Evolutionary conservation across 1,284 basidiomycete genomes (phyloP).

Genomic region (Apiotrichum gamsii): DNA sequence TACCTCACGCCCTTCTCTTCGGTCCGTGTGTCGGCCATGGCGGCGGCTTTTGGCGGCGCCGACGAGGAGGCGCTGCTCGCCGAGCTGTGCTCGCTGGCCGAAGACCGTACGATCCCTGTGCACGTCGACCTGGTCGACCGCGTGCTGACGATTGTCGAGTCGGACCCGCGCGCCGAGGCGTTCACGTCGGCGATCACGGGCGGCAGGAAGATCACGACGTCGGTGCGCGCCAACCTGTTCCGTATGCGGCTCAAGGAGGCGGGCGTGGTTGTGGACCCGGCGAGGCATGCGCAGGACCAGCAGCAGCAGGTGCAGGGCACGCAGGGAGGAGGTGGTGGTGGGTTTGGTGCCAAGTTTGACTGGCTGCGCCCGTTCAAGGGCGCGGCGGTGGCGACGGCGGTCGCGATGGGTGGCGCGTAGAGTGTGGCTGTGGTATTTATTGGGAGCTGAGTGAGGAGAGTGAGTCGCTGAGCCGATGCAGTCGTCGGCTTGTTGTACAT

Average conservation of each 20-base stretch:
- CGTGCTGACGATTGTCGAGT: constrained; percentile 23
- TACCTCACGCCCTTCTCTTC: constrained; percentile 38
- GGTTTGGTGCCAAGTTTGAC: no score
- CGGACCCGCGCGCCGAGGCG: constrained; percentile 26
- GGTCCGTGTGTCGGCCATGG: constrained; percentile 34
- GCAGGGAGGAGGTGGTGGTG: no score
- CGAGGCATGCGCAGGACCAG: neutral
- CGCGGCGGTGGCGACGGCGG: no score
- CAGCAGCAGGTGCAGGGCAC: neutral
- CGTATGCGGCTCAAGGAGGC: constrained; percentile 39
- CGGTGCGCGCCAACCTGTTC: constrained; percentile 24
- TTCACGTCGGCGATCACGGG: constrained; percentile 22
- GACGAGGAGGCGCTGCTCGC: constrained; percentile 20
- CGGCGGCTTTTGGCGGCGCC: constrained; percentile 24
- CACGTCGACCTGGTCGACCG: constrained; percentile 40
- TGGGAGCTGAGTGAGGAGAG: no score
- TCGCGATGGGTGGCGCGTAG: no score
- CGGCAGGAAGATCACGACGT: constrained; percentile 19
- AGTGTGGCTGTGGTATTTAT: no score
- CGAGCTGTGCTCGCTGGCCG: constrained; percentile 29
- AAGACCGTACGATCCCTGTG: constrained; percentile 24
- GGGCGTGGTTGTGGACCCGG: constrained; percentile 29
- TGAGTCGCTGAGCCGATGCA: no score
- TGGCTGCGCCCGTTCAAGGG: no score
- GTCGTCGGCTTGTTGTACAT: no score